Conservation (phyloP, 2,329 filamentous ascomycete genomes). For the Knoxdaviesia proteae region DNA sequence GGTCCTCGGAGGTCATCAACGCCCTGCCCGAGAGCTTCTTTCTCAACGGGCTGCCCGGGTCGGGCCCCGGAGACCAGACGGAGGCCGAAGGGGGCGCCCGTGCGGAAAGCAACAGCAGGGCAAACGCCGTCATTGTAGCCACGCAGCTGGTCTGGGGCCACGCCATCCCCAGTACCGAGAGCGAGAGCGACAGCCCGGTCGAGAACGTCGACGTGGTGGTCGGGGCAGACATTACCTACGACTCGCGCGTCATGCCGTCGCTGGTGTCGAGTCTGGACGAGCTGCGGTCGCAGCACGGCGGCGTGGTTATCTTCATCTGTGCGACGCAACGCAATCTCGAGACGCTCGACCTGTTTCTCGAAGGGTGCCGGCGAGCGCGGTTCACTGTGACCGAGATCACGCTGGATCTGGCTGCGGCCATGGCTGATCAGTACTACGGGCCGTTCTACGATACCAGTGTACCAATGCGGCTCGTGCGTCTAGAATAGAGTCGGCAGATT, state of each 20-base stretch:
- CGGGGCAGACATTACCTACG: slow-evolving; percentile 64
- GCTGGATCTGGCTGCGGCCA: slow-evolving; percentile 19
- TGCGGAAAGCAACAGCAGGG: background rate
- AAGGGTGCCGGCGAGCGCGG: slow-evolving; percentile 28
- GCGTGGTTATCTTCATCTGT: slow-evolving; percentile 40
- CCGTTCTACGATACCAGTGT: slow-evolving; percentile 43
- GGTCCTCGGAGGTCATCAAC: slow-evolving; percentile 50
- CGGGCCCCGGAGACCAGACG: background rate
- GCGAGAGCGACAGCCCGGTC: slow-evolving; percentile 27
- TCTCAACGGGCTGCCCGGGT: slow-evolving; percentile 33
- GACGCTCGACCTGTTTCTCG: slow-evolving; percentile 45
- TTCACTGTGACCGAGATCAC: slow-evolving; percentile 18
- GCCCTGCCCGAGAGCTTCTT: slow-evolving; percentile 46
- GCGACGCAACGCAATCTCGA: slow-evolving; percentile 49
- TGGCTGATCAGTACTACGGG: slow-evolving; percentile 25
- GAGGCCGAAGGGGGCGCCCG: no score
- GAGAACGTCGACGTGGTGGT: slow-evolving; percentile 39
- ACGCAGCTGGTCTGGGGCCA: slow-evolving; percentile 42
- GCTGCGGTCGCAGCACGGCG: slow-evolving; percentile 34
- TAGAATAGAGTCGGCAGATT: background rate
- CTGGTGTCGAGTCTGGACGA: slow-evolving; percentile 44
- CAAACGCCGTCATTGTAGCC: background rate
- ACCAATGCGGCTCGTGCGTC: slow-evolving; percentile 29
- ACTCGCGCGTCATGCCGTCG: slow-evolving; percentile 38
- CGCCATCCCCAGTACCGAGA: slow-evolving; percentile 34